Percentiles rank a stretch among this genome's conserved stretches.
Evolutionary conservation across 495 filamentous ascomycete genomes (phyloP).

Genomic region (Aspergillus affinis): DNA sequence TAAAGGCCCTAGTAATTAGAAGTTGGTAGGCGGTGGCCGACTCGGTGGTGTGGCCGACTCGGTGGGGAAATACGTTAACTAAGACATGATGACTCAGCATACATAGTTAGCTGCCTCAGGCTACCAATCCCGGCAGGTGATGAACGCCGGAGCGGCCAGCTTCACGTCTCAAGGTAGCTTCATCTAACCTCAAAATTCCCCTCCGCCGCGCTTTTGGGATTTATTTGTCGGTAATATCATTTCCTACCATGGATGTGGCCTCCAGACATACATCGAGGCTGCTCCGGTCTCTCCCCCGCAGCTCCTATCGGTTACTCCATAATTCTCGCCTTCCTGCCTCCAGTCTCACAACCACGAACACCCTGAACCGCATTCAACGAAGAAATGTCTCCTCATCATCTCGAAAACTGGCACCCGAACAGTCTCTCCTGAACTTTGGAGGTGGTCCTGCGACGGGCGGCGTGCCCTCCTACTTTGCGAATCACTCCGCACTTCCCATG

Average conservation of each 20-base stretch:
- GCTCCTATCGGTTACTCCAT: conserved; percentile 10
- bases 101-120: conserved; percentile 27
- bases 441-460: conserved; percentile 22
- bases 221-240: not conserved
- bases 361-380: conserved; percentile 29
- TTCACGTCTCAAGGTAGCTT: conserved; percentile 18
- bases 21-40: no score
- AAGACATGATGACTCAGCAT: conserved; percentile 6
- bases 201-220: conserved; percentile 1
- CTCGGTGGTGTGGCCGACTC: no score
- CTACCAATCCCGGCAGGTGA: conserved; percentile 13
- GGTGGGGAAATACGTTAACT: no score
- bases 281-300: conserved; percentile 27
- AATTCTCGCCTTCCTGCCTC: conserved; percentile 21
- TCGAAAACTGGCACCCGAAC: conserved; percentile 35
- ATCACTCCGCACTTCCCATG: conserved; percentile 67
- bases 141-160: conserved; percentile 21
- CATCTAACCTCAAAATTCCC: conserved; percentile 17
- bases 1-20: no score
- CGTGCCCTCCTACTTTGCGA: conserved; percentile 55
- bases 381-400: conserved; percentile 38
- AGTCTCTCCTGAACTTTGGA: conserved; percentile 26
- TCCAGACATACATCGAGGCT: conserved; percentile 40
- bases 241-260: conserved; percentile 42
- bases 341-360: conserved; percentile 20